A percentile compares a stretch with the other conserved stretches of the same genome.
phyloP scores from a whole-genome alignment of 2,329 filamentous ascomycete genomes.

The Catunica adiposa region DNA sequence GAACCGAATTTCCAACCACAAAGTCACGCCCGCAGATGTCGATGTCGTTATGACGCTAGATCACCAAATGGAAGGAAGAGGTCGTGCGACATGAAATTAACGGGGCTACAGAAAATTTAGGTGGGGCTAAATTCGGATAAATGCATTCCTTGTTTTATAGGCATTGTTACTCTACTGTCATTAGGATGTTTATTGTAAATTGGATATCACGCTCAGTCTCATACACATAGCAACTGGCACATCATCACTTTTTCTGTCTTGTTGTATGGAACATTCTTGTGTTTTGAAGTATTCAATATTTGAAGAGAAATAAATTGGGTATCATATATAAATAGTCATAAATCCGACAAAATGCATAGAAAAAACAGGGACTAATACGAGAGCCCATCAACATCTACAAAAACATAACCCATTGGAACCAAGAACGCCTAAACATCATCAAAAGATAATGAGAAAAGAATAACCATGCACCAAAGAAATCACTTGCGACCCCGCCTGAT shows the following conservation, averaged over 20 bases:
- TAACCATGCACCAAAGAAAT: background rate
- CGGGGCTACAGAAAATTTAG: conserved; percentile 3
- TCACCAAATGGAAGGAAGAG: background rate
- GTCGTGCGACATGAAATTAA: conserved; percentile 1
- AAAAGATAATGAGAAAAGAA: background rate
- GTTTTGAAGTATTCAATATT: too few relatives aligned
- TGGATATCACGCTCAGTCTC: too few relatives aligned
- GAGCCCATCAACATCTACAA: background rate
- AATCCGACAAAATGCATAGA: background rate
- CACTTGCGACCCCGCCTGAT: conserved; percentile 7
- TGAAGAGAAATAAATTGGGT: conserved; percentile 8
- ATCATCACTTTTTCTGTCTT: too few relatives aligned
- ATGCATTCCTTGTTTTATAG: background rate
- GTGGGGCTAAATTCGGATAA: background rate
- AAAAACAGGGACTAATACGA: too few relatives aligned
- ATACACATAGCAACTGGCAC: too few relatives aligned
- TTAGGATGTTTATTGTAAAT: too few relatives aligned
- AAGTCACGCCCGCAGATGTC: too few relatives aligned
- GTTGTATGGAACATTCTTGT: too few relatives aligned
- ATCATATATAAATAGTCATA: conserved; percentile 7
- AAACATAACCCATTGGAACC: background rate
- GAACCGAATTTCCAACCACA: too few relatives aligned
- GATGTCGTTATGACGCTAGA: too few relatives aligned
- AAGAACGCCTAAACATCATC: background rate
- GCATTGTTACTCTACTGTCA: too few relatives aligned